Evolutionary conservation across 169 alveolate genomes (phyloP), one percentile per base, ranked within the genome.

Genomic region (Babesia bigemina): DNA sequence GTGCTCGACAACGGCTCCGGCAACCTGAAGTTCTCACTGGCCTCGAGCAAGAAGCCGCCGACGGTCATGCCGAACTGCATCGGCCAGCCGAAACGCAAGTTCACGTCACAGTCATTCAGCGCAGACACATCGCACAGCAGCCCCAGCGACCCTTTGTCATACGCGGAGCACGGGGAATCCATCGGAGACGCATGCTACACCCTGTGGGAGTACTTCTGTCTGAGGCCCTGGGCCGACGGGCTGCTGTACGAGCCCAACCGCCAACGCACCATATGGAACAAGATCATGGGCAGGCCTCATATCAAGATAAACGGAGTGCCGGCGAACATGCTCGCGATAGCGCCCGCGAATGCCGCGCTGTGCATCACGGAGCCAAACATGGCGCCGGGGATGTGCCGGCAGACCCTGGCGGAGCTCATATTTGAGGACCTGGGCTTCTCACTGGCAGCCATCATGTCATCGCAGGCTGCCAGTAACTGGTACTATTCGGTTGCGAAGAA

Each of bases 1-100:
- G 95, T 93, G 42, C 66, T 93, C 47, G 96, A 93, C 66, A 88
- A 90, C 71, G 96, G 96, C 42, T 88, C 93, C n/a, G 96, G 96
- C 47, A 71, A 63, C 55, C 66, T 93, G 50, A 93, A 93, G 82
- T 88, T 90, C 24, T 96, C 96, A 22, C 78, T 87, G 63, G 91
- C 92, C 19, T 86, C 90, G n/a, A 87, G 77, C 58, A 73, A 84
- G 42, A 81, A 60, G 76, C 95, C 95, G 22, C 92, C 88, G 52
- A 75, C 75, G 29, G 86, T 86, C 33, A 60, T 91, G 26, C 94
- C 95, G 29, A 90, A 91, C 72, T 93, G 96, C 67, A 82, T 91
- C 11, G 96, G 96, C 3, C 94, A 91, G 42, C 90, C 82, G 39
- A 84, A 94, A 59, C 81, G 88, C 63, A 91, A 90, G 55, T 72